Percentiles rank a stretch among this genome's conserved stretches.
phyloP scores from a whole-genome alignment of 1,284 basidiomycete genomes.

The Rhodotorula glutinis region DNA sequence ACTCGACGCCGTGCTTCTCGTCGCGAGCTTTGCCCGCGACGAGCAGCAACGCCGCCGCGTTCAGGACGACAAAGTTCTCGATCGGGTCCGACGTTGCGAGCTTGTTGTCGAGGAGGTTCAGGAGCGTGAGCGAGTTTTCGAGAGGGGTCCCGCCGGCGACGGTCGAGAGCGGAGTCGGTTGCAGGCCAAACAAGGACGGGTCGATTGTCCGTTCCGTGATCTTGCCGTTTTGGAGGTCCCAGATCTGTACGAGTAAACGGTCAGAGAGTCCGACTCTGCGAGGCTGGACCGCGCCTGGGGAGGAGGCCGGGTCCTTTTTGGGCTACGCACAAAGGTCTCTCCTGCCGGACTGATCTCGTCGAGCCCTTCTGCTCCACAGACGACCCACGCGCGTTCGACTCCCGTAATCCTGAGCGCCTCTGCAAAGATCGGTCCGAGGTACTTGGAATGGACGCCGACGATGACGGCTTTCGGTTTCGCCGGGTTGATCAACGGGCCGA shows the following conservation, averaged over 20 bases:
- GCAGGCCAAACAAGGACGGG: slow-evolving; percentile 66
- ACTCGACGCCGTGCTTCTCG: slow-evolving; percentile 66
- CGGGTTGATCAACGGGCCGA: slow-evolving; percentile 94
- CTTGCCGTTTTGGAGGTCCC: slow-evolving; percentile 51
- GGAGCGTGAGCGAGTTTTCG: slow-evolving; percentile 70
- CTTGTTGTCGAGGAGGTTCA: slow-evolving; percentile 55
- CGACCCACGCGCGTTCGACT: slow-evolving; percentile 80
- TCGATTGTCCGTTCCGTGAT: slow-evolving; percentile 51
- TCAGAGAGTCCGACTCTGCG: too few relatives aligned
- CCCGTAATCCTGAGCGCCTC: slow-evolving; percentile 61
- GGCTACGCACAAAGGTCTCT: slow-evolving; percentile 64
- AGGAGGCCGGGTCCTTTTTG: background rate
- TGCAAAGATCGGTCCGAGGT: slow-evolving; percentile 82
- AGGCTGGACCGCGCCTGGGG: too few relatives aligned
- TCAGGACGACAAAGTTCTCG: slow-evolving; percentile 78
- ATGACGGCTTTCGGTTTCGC: slow-evolving; percentile 80
- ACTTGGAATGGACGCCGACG: slow-evolving; percentile 79
- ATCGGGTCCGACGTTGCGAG: slow-evolving; percentile 52
- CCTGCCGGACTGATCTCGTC: slow-evolving; percentile 95
- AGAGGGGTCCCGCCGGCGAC: slow-evolving; percentile 70
- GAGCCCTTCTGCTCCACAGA: slow-evolving; percentile 85
- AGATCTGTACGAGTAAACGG: slow-evolving; percentile 51
- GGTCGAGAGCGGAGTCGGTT: slow-evolving; percentile 62
- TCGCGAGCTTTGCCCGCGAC: slow-evolving; percentile 69
- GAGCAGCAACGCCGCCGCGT: slow-evolving; percentile 75